Evolutionary conservation across 2,329 filamentous ascomycete species (phyloP), one percentile per base, ranked within the genome.

Genomic region (Aspergillus sp.): DNA sequence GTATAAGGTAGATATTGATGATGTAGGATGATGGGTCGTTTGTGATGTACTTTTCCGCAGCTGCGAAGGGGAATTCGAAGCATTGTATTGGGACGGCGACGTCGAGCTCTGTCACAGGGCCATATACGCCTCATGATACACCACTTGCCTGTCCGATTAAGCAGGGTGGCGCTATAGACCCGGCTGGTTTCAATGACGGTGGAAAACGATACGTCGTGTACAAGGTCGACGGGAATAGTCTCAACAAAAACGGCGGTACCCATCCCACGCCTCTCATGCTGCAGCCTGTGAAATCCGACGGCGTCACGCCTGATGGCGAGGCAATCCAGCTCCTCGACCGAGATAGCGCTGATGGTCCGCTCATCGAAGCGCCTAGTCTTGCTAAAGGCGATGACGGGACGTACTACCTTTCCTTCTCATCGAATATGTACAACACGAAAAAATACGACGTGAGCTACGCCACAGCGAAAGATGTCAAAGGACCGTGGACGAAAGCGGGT

Each of bases 381-480:
- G 62, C 79, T 9, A 47, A 62, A 8, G 19, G 19, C 2, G 54
- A 51, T 0, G 68, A 71, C 12, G 27, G 27, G 5, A 66, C 69
- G 10, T 84, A 84, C 56, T 71, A 81, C 40, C 64, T 85, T 35
- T 83, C 84, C 59, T 85, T 77, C 63, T 81, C 77, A 53, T 77
- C 75, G 34, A 76, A 82, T 44, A 82, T 79, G 62, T 85, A 70
- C 60, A 72, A 71, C 1, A 70, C 73, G 27, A 60, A 72, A 2
- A 56, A 57, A 32, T 85, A 85, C 60, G 76, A 82, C 53, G 70
- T 82, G n/a, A 74, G 75, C 42, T 84, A 80, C 54, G 81, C 81
- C 2, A 76, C 75, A 6, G 66, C 74, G 5, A 49, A 51, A 11
- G 54, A 52, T 11, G 52, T 71, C 13, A 52, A 47, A 1, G 69